phyloP scores from a whole-genome alignment of 2,329 filamentous ascomycete genomes.

The Aureobasidium pullulans region DNA sequence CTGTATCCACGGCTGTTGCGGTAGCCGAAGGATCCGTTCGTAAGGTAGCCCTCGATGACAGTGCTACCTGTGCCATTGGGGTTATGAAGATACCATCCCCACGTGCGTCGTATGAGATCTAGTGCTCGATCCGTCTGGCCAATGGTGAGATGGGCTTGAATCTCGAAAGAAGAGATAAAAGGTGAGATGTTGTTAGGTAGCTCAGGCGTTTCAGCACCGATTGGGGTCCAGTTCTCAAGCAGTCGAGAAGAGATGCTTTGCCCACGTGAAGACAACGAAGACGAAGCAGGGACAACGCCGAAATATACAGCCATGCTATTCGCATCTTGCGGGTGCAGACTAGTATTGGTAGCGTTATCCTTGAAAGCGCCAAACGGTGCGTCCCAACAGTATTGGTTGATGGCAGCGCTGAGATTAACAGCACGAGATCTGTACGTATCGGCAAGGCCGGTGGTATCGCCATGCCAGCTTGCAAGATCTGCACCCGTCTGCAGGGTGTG shows the following conservation, averaged over 20 bases:
- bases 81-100: slow-evolving; percentile 55
- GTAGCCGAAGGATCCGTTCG: slow-evolving; percentile 52
- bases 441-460: slow-evolving; percentile 21
- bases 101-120: slow-evolving; percentile 47
- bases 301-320: slow-evolving; percentile 22
- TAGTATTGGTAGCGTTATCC: slow-evolving; percentile 31
- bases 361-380: slow-evolving; percentile 23
- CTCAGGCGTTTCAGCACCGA: slow-evolving; percentile 50
- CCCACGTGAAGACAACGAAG: slow-evolving; percentile 16
- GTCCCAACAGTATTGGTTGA: slow-evolving; percentile 26
- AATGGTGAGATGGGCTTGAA: slow-evolving; percentile 49
- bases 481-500: slow-evolving; percentile 28
- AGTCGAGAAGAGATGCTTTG: slow-evolving; percentile 25
- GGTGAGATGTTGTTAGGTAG: slow-evolving; percentile 51
- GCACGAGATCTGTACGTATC: slow-evolving; percentile 20
- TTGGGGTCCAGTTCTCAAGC: slow-evolving; percentile 47
- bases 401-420: slow-evolving; percentile 19
- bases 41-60: slow-evolving; percentile 52
- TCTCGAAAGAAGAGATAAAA: slow-evolving; percentile 53
- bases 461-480: slow-evolving; percentile 24
- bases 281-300: slow-evolving; percentile 16
- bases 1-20: slow-evolving; percentile 21
- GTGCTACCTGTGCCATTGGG: slow-evolving; percentile 52
- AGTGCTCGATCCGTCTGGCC: slow-evolving; percentile 42
- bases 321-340: slow-evolving; percentile 40